phyloP scores from a whole-genome alignment of 2,329 filamentous ascomycete species.

The Triangularia setosa region DNA sequence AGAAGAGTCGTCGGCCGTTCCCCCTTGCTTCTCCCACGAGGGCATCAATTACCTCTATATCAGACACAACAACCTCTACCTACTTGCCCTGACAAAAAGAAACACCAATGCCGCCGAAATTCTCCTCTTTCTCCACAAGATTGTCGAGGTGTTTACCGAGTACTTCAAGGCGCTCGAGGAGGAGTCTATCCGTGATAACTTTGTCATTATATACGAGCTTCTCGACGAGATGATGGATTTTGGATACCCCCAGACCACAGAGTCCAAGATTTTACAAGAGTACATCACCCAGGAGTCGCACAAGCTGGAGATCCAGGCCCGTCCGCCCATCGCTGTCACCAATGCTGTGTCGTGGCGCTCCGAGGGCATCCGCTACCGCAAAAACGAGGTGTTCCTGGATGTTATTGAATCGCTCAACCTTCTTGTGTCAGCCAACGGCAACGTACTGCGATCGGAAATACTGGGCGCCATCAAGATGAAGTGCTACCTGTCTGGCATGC shows the following conservation, averaged over 20 bases:
- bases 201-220: conserved; percentile 97
- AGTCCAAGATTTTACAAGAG: conserved; percentile 97
- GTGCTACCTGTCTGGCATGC: conserved; percentile 98
- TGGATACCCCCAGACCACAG: conserved; percentile 96
- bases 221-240: conserved; percentile 99
- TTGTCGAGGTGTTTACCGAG: conserved; percentile 98
- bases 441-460: conserved; percentile 93
- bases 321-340: conserved; percentile 94
- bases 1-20: conserved; percentile 96
- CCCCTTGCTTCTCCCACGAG: conserved; percentile 96
- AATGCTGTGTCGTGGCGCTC: conserved; percentile 98
- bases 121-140: conserved; percentile 93
- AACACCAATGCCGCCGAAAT: conserved; percentile 99
- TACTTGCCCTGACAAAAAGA: conserved; percentile 94
- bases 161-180: conserved; percentile 99
- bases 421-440: conserved; percentile 88
- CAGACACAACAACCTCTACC: conserved; percentile 97
- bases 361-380: conserved; percentile 95
- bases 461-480: conserved; percentile 99
- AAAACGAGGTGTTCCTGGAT: conserved; percentile 98
- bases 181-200: conserved; percentile 98
- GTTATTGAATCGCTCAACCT: conserved; percentile 96
- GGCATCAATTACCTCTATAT: conserved; percentile 99
- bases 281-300: conserved; percentile 99
- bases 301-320: conserved; percentile 93